Percentiles rank a stretch among this genome's conserved stretches.
These are phyloP conservation scores for Candida anglica DNA, from an alignment of 805 yeast species.

Conservation along the genomic window DNA sequence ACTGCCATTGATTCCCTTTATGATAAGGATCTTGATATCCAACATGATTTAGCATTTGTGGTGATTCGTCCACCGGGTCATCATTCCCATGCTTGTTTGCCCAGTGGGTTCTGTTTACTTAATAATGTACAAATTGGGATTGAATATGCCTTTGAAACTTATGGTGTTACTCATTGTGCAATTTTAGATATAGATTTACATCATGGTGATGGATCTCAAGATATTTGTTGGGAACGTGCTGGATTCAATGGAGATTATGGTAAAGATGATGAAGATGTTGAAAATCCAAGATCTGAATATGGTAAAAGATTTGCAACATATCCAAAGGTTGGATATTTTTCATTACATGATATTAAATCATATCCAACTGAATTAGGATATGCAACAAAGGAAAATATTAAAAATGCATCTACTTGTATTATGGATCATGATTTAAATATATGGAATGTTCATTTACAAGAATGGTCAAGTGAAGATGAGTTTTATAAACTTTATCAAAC, in stretches of 20 bases:
- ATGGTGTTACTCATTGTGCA: constrained; percentile 74
- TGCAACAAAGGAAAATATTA: constrained; percentile 66
- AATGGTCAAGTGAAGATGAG: constrained; percentile 60
- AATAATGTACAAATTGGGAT: constrained; percentile 80
- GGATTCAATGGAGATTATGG: constrained; percentile 50
- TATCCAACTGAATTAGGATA: constrained; percentile 79
- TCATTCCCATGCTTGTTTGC: constrained; percentile 79
- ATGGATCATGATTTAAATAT: constrained; percentile 73
- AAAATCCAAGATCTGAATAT: constrained; percentile 43
- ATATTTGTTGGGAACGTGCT: constrained; percentile 77
- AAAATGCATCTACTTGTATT: constrained; percentile 75
- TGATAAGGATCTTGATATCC: neutral
- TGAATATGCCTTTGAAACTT: constrained; percentile 63
- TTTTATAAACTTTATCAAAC: constrained; percentile 59
- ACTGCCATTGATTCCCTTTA: constrained; percentile 54
- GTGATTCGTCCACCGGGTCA: constrained; percentile 84
- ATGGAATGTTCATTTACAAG: constrained; percentile 80
- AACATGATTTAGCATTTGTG: constrained; percentile 50
- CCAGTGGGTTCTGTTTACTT: constrained; percentile 78
- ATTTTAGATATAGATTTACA: constrained; percentile 81
- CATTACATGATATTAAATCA: constrained; percentile 80
- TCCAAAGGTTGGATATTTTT: constrained; percentile 76
- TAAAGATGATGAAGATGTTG: constrained; percentile 43
- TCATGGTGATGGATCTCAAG: constrained; percentile 89
- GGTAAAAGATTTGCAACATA: constrained; percentile 40